Base-by-base conservation (phyloP, 2,329 filamentous ascomycete species). In the Paecilomyces dactylethromorphus region DNA sequence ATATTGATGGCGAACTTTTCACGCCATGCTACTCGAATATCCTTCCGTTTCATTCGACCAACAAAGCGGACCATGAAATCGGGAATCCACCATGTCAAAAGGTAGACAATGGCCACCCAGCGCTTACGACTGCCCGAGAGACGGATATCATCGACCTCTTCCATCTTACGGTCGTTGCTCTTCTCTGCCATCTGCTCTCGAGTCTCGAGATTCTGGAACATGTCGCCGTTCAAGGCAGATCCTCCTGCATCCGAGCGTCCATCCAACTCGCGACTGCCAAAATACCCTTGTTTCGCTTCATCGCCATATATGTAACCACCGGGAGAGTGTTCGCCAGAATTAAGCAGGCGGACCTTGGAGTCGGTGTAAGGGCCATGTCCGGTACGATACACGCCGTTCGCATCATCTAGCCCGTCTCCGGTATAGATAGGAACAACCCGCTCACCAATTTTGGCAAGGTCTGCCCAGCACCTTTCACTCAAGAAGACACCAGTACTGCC, bases 1-100 rank as follows among this genome's bases (percentile, higher is more conserved):
- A 99, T 82, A 79, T 99, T 99, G 82, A 99, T 99, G 57, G 94
- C 93, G 60, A 99, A 74, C 81, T 99, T 99, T 74, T 99, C 94
- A 70, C 94, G 84, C 94, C 94, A 99, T 0, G 94, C 94, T 72
- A 89, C 82, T 24, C 92, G 89, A 8, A 99, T 86, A 73, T 99
- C 94, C 71, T 95, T 95, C 61, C 94, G 90, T 60, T 89, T 84
- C 88, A 97, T 97, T 56, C 89, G 84, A 22, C 93, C 93, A 49
- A 96, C 61, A 66, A 81, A 81, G 57, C 86, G 84, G 71, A 97
- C 89, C 51, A 88, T 68, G 66, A 96, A 89, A 71, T 97, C 92
- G 4, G 94, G 94, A 53, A 96, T 79, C 65, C 87, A 91, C 81
- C 87, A 99, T 3, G 94, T 99, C 61, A 99, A 78, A 32, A 89